phyloP scores from a whole-genome alignment of 345 rosid species.

The Populus simonii region DNA sequence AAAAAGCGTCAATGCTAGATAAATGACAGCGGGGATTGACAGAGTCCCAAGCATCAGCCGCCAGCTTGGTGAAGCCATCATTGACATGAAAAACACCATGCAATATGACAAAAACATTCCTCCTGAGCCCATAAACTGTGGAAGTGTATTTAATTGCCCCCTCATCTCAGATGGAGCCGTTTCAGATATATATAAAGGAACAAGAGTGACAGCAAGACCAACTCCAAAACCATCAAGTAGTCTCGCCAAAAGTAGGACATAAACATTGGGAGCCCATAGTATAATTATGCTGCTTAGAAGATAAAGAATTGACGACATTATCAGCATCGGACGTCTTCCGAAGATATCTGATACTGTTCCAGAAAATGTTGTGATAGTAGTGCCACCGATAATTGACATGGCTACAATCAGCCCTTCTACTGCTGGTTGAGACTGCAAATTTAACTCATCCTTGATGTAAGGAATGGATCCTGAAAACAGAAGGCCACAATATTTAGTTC shows the following conservation, averaged over 20 bases:
- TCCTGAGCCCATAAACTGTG: slow-evolving; percentile 43
- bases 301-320: slow-evolving; percentile 37
- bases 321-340: slow-evolving; percentile 43
- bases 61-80: slow-evolving; percentile 42
- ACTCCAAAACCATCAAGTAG: slow-evolving; percentile 40
- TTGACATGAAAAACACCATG: slow-evolving; percentile 41
- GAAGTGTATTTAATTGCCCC: slow-evolving; percentile 43
- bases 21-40: slow-evolving; percentile 34
- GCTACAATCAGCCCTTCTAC: slow-evolving; percentile 48
- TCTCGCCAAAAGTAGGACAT: slow-evolving; percentile 39
- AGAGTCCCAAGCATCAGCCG: slow-evolving; percentile 51
- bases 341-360: slow-evolving; percentile 36
- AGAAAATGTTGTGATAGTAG: slow-evolving; percentile 36
- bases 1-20: slow-evolving; percentile 27
- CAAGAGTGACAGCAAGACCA: slow-evolving; percentile 45
- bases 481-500: neutral
- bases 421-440: slow-evolving; percentile 34
- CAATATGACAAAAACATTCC: slow-evolving; percentile 48
- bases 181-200: slow-evolving; percentile 48
- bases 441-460: slow-evolving; percentile 44
- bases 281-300: slow-evolving; percentile 39
- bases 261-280: slow-evolving; percentile 46
- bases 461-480: slow-evolving; percentile 34
- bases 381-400: slow-evolving; percentile 41
- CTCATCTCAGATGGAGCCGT: slow-evolving; percentile 47